phyloP scores from a whole-genome alignment of 164 flowering plant genomes.

The Saururus chinensis region DNA sequence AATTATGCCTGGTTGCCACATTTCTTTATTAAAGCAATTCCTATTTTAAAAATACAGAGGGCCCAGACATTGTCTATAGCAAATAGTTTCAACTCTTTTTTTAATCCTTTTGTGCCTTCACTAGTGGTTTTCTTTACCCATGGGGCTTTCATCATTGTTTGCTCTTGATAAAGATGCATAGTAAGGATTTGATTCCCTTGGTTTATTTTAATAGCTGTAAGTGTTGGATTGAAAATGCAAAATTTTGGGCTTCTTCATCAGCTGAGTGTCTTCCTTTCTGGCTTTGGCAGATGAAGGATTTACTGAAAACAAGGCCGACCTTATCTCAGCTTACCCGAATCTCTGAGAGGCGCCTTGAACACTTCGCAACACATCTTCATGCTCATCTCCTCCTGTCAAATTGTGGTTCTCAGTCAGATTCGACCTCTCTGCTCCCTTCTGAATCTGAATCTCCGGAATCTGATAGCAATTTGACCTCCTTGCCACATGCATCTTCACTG shows the following conservation, averaged over 20 bases:
- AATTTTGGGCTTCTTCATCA: neutral
- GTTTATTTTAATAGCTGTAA: too few species aligned
- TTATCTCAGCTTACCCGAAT: slow-evolving; percentile 81
- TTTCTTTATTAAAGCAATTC: too few species aligned
- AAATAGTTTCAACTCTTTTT: too few species aligned
- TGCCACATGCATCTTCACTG: slow-evolving; percentile 23
- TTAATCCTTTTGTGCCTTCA: too few species aligned
- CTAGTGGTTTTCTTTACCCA: too few species aligned
- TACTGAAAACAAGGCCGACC: slow-evolving; percentile 55
- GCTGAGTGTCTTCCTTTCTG: neutral
- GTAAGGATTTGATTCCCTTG: too few species aligned
- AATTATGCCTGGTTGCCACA: too few species aligned
- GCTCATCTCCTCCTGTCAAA: slow-evolving; percentile 51
- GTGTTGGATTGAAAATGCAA: too few species aligned
- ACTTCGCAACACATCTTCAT: slow-evolving; percentile 75
- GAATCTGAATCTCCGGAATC: slow-evolving; percentile 18
- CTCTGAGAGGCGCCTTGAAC: slow-evolving; percentile 63
- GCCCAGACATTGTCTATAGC: too few species aligned
- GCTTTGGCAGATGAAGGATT: slow-evolving; percentile 64
- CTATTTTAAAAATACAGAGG: too few species aligned
- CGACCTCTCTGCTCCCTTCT: slow-evolving; percentile 7
- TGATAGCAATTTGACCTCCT: slow-evolving; percentile 12
- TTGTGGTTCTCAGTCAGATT: slow-evolving; percentile 16
- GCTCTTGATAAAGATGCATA: too few species aligned
- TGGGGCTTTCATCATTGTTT: too few species aligned